These are phyloP conservation scores for Silene latifolia DNA, from an alignment of 148 eudicot species.

Conservation along the genomic window DNA sequence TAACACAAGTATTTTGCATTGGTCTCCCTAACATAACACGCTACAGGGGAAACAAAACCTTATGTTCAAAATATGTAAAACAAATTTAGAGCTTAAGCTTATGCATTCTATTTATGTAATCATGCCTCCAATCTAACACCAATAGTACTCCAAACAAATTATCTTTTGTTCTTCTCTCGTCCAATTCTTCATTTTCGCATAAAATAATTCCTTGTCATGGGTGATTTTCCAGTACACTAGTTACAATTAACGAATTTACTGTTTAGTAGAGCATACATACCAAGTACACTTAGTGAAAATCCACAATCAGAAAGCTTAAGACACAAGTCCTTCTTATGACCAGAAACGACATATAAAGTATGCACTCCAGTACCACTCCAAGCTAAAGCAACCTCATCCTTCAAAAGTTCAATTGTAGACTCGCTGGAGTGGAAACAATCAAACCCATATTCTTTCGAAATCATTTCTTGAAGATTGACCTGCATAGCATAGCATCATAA, in stretches of 20 bases:
- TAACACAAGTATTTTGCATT: not conserved
- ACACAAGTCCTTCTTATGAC: conserved; percentile 30
- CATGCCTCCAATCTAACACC: not conserved
- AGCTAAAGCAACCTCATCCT: conserved; percentile 33
- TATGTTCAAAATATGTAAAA: not conserved
- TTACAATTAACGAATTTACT: not conserved
- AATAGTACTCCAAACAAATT: not conserved
- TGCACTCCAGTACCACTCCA: conserved; percentile 49
- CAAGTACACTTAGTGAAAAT: conserved; percentile 41
- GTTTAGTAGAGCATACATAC: conserved; percentile 40
- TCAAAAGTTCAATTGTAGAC: conserved; percentile 34
- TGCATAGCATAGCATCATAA: conserved; percentile 25
- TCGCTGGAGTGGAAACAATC: conserved; percentile 34
- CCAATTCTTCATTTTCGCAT: not conserved
- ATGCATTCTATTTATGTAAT: not conserved
- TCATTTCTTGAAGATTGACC: conserved; percentile 44
- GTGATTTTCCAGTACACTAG: not conserved
- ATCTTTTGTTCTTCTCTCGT: not conserved
- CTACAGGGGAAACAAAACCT: not conserved
- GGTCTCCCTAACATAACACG: not conserved
- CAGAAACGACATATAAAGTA: conserved; percentile 43
- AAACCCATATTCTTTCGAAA: conserved; percentile 41
- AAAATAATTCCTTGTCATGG: not conserved
- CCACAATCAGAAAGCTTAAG: conserved; percentile 31
- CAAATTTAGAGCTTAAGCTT: not conserved